Conservation (phyloP, 2,329 filamentous ascomycete genomes). For the Westerdykella ornata region DNA sequence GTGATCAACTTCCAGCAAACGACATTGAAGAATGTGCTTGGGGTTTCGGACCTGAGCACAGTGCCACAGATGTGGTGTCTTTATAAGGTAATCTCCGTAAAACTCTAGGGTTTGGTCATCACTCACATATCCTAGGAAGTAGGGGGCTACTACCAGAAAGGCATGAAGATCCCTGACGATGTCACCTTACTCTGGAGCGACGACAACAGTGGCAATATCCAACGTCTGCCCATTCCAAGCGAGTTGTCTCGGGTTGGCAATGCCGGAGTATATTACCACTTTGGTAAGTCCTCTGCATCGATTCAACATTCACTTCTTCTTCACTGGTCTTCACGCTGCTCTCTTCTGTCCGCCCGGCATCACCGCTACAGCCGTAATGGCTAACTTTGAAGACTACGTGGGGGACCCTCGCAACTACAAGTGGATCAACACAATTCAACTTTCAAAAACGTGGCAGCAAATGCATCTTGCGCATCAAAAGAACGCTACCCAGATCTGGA, state of each 20-base stretch:
- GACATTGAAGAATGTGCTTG: constrained; percentile 51
- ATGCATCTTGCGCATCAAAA: constrained; percentile 54
- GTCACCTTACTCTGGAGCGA: constrained; percentile 61
- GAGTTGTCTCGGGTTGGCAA: constrained; percentile 52
- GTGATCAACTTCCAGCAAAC: constrained; percentile 54
- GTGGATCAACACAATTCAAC: constrained; percentile 58
- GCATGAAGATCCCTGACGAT: constrained; percentile 55
- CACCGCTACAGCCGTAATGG: too few species aligned
- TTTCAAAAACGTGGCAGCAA: constrained; percentile 60
- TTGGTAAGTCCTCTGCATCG: too few species aligned
- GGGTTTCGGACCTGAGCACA: constrained; percentile 39
- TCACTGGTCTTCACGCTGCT: too few species aligned
- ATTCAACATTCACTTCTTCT: too few species aligned
- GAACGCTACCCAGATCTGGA: constrained; percentile 54
- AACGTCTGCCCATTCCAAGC: constrained; percentile 51
- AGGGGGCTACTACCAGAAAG: constrained; percentile 57
- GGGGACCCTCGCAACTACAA: constrained; percentile 54
- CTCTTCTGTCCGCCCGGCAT: too few species aligned
- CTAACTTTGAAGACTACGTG: too few species aligned
- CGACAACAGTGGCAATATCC: constrained; percentile 60
- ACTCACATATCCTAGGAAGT: constrained; percentile 44
- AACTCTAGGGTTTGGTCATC: background rate
- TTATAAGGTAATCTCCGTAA: constrained; percentile 46
- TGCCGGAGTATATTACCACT: constrained; percentile 58
- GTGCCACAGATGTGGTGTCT: constrained; percentile 63